Conservation (phyloP, 1,139 yeast species). For the Tardiomyces blankii region DNA sequence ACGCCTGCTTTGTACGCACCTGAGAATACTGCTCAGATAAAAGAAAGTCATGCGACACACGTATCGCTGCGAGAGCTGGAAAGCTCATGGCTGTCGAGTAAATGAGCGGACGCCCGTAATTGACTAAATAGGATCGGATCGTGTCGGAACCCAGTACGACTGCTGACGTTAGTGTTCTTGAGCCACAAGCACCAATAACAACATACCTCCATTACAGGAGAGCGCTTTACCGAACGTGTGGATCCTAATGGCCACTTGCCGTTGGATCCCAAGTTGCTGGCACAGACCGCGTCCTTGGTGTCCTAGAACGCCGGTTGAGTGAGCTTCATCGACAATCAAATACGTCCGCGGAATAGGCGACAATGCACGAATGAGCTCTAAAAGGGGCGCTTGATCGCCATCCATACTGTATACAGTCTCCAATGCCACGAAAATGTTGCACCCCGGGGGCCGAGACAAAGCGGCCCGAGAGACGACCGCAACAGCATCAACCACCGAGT, state of each 20-base stretch:
- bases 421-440: constrained; percentile 8
- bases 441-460: constrained; percentile 1
- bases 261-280: constrained; percentile 10
- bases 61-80: constrained; percentile 12
- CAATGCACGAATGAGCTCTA: constrained; percentile 8
- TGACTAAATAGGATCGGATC: constrained; percentile 14
- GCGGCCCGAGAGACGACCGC: not conserved
- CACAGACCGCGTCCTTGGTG: constrained; percentile 16
- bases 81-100: constrained; percentile 16
- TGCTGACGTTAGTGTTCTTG: constrained; percentile 4
- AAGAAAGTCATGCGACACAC: constrained; percentile 11
- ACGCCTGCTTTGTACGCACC: not conserved
- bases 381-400: constrained; percentile 18
- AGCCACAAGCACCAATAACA: no score
- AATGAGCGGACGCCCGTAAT: constrained; percentile 20
- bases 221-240: constrained; percentile 22
- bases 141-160: constrained; percentile 13
- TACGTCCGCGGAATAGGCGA: constrained; percentile 10
- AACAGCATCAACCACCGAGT: constrained; percentile 2
- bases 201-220: constrained; percentile 15
- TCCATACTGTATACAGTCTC: constrained; percentile 23
- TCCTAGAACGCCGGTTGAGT: constrained; percentile 20
- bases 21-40: not conserved
- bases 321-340: constrained; percentile 20
- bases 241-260: constrained; percentile 13